These are phyloP conservation scores for Blastomyces gilchristii DNA, from an alignment of 2,329 filamentous ascomycete genomes.

Conservation along the genomic window DNA sequence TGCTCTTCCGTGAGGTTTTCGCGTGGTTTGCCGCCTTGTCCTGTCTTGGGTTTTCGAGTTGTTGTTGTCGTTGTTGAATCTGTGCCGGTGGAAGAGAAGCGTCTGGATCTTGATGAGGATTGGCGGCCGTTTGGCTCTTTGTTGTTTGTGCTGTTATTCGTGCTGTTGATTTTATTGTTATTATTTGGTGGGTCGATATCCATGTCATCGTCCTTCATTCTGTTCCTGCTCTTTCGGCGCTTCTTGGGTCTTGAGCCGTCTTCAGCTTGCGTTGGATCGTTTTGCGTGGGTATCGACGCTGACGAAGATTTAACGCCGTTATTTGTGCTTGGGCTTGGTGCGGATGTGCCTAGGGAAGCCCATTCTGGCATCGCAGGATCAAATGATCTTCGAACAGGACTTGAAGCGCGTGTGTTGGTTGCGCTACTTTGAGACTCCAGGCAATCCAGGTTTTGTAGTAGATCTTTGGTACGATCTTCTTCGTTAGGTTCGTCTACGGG, in stretches of 20 bases:
- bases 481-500: slow-evolving; percentile 47
- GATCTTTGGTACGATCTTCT: slow-evolving; percentile 46
- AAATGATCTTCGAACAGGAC: slow-evolving; percentile 34
- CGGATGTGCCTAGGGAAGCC: background rate
- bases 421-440: slow-evolving; percentile 49
- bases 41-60: slow-evolving; percentile 19
- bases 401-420: slow-evolving; percentile 50
- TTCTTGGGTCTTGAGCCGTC: slow-evolving; percentile 35
- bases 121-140: background rate
- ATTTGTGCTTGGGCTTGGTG: background rate
- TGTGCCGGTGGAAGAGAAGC: slow-evolving; percentile 12
- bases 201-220: slow-evolving; percentile 35
- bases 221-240: slow-evolving; percentile 47
- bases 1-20: slow-evolving; percentile 65
- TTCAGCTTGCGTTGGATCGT: slow-evolving; percentile 20
- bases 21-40: slow-evolving; percentile 29
- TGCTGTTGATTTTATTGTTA: background rate
- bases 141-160: background rate
- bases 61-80: slow-evolving; percentile 21
- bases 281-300: background rate
- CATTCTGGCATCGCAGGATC: slow-evolving; percentile 8
- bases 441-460: slow-evolving; percentile 48
- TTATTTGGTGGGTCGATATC: slow-evolving; percentile 21
- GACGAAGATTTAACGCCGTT: background rate
- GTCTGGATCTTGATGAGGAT: slow-evolving; percentile 7